Evolutionary conservation across 306 rosid species (phyloP).

Genomic region (Malus asiatica): DNA sequence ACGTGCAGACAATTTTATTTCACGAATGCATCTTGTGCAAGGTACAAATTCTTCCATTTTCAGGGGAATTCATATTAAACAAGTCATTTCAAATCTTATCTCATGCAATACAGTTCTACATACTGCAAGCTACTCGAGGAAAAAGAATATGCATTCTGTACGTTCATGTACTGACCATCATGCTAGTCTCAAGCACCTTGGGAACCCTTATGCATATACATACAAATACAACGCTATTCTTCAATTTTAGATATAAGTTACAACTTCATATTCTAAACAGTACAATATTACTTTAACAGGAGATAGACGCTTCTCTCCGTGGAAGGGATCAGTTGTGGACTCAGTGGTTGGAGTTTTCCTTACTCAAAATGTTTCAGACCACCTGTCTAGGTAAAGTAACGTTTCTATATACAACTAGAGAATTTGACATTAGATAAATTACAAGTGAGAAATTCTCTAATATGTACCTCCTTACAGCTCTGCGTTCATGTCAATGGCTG

Average conservation of each 20-base stretch:
- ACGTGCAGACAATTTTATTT: conserved; percentile 90
- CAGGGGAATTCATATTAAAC: not conserved
- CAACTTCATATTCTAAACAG: conserved; percentile 4
- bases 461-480: conserved; percentile 57
- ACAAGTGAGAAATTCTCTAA: not conserved
- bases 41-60: conserved; percentile 38
- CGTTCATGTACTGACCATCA: not conserved
- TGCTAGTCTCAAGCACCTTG: not conserved
- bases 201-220: not conserved
- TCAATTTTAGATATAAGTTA: not conserved
- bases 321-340: conserved; percentile 99
- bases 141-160: not conserved
- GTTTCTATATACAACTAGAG: not conserved
- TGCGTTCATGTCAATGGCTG: conserved; percentile 93
- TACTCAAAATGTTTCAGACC: conserved; percentile 97
- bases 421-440: conserved; percentile 1
- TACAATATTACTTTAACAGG: conserved; percentile 51
- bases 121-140: not conserved
- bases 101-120: not conserved
- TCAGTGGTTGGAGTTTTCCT: conserved; percentile 98
- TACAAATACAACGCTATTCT: not conserved
- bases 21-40: conserved; percentile 98
- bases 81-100: not conserved
- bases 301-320: conserved; percentile 85
- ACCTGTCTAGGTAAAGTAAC: conserved; percentile 76